Conservation (phyloP, 352 stramenopile genomes). For the Phytophthora parvispora region DNA sequence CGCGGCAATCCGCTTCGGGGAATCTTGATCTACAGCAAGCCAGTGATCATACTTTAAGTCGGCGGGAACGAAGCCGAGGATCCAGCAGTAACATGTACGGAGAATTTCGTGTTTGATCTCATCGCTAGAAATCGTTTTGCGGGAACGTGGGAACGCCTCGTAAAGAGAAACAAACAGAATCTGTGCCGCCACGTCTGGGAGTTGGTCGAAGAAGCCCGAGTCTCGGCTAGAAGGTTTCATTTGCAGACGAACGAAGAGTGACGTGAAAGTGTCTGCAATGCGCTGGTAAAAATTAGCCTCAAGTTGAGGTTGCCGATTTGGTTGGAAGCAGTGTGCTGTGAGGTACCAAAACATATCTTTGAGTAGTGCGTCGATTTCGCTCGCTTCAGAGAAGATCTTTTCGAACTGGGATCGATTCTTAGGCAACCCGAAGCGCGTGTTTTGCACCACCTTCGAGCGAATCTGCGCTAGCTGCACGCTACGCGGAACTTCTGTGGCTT, state of each 20-base stretch:
- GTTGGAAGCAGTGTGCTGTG: constrained; percentile 69
- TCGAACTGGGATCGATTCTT: constrained; percentile 51
- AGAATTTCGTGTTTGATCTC: constrained; percentile 53
- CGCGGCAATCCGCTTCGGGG: constrained; percentile 63
- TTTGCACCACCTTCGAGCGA: constrained; percentile 59
- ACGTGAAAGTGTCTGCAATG: constrained; percentile 77
- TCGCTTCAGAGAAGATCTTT: constrained; percentile 47
- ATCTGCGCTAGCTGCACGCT: constrained; percentile 61
- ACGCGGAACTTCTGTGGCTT: constrained; percentile 60
- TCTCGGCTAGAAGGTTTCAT: constrained; percentile 59
- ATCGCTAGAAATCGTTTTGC: constrained; percentile 49
- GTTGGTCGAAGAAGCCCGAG: constrained; percentile 60
- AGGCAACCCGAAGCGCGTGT: constrained; percentile 42
- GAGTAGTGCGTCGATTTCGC: constrained; percentile 64
- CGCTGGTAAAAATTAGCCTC: constrained; percentile 64
- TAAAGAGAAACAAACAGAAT: constrained; percentile 76
- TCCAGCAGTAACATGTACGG: constrained; percentile 68
- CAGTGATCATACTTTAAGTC: constrained; percentile 63
- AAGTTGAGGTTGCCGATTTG: constrained; percentile 42
- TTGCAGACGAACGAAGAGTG: constrained; percentile 71
- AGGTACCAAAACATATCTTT: constrained; percentile 87
- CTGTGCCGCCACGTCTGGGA: constrained; percentile 69
- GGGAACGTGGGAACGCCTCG: constrained; percentile 76
- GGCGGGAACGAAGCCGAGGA: constrained; percentile 66
- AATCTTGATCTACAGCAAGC: constrained; percentile 65